Conservation (phyloP, 768 basidiomycete genomes). For the Paxillus ammoniavirescens region DNA sequence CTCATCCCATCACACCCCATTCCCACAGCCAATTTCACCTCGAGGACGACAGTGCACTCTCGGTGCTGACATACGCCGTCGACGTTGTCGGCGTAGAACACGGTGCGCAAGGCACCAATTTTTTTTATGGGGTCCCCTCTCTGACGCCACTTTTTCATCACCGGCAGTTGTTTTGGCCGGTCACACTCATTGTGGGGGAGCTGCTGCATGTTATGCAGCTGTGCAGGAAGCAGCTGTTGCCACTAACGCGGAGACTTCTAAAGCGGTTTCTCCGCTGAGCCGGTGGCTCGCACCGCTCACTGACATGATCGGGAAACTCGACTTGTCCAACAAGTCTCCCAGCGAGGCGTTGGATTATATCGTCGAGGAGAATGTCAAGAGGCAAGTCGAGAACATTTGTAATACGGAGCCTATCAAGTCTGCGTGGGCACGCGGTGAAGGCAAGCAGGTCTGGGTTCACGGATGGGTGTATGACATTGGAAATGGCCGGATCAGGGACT, state of each 20-base stretch:
- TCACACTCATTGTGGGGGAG: conserved; percentile 83
- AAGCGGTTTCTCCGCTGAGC: conserved; percentile 50
- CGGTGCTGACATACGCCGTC: conserved; percentile 76
- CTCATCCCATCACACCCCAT: conserved; percentile 1
- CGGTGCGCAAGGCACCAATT: conserved; percentile 49
- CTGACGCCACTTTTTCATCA: not conserved
- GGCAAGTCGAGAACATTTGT: conserved; percentile 52
- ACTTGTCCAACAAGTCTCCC: conserved; percentile 37
- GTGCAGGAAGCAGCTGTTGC: conserved; percentile 34
- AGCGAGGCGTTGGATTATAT: conserved; percentile 42
- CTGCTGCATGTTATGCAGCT: conserved; percentile 51
- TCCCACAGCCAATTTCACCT: conserved; percentile 64
- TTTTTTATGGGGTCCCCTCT: conserved; percentile 7
- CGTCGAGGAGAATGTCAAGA: conserved; percentile 60
- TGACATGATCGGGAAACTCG: conserved; percentile 41
- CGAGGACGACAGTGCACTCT: conserved; percentile 66
- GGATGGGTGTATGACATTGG: conserved; percentile 75
- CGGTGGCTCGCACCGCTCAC: conserved; percentile 75
- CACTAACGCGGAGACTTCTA: conserved; percentile 15
- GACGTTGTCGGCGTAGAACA: conserved; percentile 70
- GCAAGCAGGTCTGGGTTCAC: conserved; percentile 54
- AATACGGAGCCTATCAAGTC: conserved; percentile 43
- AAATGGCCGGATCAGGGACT: conserved; percentile 57
- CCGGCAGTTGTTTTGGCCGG: conserved; percentile 76
- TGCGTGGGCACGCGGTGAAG: conserved; percentile 37